Conservation (phyloP, 2,329 filamentous ascomycete genomes). For the Graphilbum fragrans region DNA sequence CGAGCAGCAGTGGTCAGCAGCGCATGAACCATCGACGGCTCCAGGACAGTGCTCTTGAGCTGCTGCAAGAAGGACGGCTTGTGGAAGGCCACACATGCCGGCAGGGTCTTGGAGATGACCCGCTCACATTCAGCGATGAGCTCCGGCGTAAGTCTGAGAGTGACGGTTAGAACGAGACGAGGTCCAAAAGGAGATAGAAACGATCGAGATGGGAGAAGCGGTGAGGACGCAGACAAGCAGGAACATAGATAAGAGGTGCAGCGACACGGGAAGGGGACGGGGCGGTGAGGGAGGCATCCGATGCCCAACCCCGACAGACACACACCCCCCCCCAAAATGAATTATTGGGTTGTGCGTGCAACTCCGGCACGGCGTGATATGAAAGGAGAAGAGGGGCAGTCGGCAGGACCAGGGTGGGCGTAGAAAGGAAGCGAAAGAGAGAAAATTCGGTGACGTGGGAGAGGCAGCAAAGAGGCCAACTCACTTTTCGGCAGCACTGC, state of each 20-base stretch:
- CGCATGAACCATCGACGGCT: constrained; percentile 44
- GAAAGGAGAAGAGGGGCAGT: too few species aligned
- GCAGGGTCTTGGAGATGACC: constrained; percentile 48
- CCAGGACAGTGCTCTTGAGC: constrained; percentile 42
- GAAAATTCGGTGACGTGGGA: neutral
- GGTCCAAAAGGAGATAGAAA: too few species aligned
- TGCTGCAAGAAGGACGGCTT: constrained; percentile 50
- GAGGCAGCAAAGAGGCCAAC: constrained; percentile 17
- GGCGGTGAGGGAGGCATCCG: too few species aligned
- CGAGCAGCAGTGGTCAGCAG: constrained; percentile 44
- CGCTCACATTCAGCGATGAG: constrained; percentile 47
- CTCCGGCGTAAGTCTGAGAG: constrained; percentile 38
- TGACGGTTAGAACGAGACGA: neutral
- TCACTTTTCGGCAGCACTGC: constrained; percentile 41
- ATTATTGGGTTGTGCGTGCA: too few species aligned
- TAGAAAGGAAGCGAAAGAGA: neutral
- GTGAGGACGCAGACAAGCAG: neutral
- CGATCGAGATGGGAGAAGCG: neutral
- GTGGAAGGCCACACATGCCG: constrained; percentile 50
- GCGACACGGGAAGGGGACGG: constrained; percentile 1
- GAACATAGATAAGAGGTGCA: neutral
- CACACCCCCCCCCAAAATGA: too few species aligned
- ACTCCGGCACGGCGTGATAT: too few species aligned
- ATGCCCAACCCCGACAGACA: too few species aligned
- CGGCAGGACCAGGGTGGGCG: neutral